phyloP scores from a whole-genome alignment of 1,139 yeast species.

The Geotrichum armillariae region DNA sequence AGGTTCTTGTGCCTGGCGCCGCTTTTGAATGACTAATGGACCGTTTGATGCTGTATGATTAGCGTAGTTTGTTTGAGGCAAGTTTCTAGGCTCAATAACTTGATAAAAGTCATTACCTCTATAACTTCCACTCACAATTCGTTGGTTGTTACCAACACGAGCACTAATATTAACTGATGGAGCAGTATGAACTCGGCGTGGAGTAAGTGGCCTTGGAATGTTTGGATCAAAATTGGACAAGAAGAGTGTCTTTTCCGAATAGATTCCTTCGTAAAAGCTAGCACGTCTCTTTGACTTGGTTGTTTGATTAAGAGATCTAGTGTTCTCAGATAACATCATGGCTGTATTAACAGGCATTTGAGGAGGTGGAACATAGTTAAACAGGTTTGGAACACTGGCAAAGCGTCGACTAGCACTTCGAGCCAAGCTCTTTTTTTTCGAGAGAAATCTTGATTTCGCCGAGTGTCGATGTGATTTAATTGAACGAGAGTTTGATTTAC shows the following conservation, averaged over 20 bases:
- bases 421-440: constrained; percentile 1
- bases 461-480: no score
- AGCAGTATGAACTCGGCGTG: constrained; percentile 16
- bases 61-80: not conserved
- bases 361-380: constrained; percentile 17
- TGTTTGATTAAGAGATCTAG: not conserved
- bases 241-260: constrained; percentile 12
- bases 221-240: constrained; percentile 4
- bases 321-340: not conserved
- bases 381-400: constrained; percentile 5
- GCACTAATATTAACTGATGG: constrained; percentile 4
- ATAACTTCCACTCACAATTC: not conserved
- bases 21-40: not conserved
- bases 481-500: no score
- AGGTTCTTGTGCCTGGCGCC: not conserved
- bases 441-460: not conserved
- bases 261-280: constrained; percentile 18
- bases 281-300: not conserved
- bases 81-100: not conserved
- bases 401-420: constrained; percentile 9
- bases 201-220: constrained; percentile 15
- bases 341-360: not conserved
- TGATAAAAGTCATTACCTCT: not conserved
- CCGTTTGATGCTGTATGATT: not conserved
- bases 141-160: not conserved